Base-by-base conservation (phyloP, 176 grass and related monocot genomes). In the Zoysia pacifica region DNA sequence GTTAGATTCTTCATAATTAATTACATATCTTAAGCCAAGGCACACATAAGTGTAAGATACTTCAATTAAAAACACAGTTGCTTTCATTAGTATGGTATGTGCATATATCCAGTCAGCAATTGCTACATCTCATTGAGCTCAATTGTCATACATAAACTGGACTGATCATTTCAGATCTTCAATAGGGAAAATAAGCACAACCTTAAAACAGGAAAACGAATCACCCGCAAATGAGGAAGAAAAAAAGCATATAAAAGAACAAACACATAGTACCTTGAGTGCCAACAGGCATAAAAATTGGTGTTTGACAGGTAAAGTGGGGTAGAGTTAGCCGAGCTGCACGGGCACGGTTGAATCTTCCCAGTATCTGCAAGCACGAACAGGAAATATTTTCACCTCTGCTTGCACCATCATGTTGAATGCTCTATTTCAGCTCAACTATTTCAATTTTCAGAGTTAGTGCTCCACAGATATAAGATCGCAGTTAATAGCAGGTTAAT, bases 271-370 rank as follows among this genome's bases (percentile, higher is more conserved):
- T 78, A 97, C 95, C 95, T 98, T 98, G 95, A 71, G 95, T 98
- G 68, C 95, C 95, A 70, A 98, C 95, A 53, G 95, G 95, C 95
- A 98, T 98, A 87, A 98, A 98, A 69, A 98, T 86, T 76, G 95
- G 92, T 41, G 92, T 94, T 86, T 98, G 95, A 69, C 90, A 93
- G 75, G 85, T 73, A 90, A 94, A 97, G 78, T 97, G 91, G 76
- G 95, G 92, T 46, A 98, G 87, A 44, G 88, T 91, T 91, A 98
- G 83, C 65, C 74, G 81, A 75, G 92, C 90, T 42, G 95, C 95
- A 59, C 95, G 91, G 28, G 95, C 92, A 53, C 95, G 90, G 64
- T 98, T 98, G 76, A 98, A 98, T 78, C 90, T 91, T 81, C 92
- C 95, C 70, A 94, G 50, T 49, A 98, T 80, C 92, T 94, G 87